Conservation (phyloP, 2,329 filamentous ascomycete species). For the Aspergillus fijiensis region DNA sequence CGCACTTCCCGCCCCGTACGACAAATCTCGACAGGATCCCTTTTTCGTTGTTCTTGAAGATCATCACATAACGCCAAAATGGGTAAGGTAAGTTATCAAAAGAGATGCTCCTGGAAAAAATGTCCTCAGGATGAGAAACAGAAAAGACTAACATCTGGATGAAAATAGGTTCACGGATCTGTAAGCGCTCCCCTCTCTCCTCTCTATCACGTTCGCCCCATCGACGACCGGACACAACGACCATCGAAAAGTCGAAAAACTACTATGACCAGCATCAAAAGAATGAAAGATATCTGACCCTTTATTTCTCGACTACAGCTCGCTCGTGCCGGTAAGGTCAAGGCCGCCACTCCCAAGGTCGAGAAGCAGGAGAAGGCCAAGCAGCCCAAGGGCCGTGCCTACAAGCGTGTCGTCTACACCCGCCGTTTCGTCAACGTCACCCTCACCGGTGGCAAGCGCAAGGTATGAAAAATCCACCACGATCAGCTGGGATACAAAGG, state of each 20-base stretch:
- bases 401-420: constrained; percentile 96
- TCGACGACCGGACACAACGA: no score
- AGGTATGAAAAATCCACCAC: constrained; percentile 59
- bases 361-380: constrained; percentile 77
- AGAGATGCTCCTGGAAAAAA: background rate
- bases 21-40: constrained; percentile 10
- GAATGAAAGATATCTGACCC: background rate
- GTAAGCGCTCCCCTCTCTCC: constrained; percentile 4
- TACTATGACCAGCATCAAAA: background rate
- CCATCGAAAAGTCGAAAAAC: no score
- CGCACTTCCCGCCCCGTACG: constrained; percentile 6
- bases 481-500: background rate
- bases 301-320: constrained; percentile 8
- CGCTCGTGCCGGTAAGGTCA: constrained; percentile 29
- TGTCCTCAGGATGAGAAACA: background rate
- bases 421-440: constrained; percentile 98
- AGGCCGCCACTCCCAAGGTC: constrained; percentile 27
- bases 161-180: constrained; percentile 16
- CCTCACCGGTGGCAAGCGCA: constrained; percentile 96
- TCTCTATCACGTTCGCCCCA: no score
- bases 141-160: constrained; percentile 3
- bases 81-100: constrained; percentile 14
- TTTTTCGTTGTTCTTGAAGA: constrained; percentile 6
- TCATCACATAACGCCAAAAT: constrained; percentile 12
- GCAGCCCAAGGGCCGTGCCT: constrained; percentile 92